Evolutionary conservation across 805 yeast species (phyloP).

Genomic region (Saturnispora saitoi): DNA sequence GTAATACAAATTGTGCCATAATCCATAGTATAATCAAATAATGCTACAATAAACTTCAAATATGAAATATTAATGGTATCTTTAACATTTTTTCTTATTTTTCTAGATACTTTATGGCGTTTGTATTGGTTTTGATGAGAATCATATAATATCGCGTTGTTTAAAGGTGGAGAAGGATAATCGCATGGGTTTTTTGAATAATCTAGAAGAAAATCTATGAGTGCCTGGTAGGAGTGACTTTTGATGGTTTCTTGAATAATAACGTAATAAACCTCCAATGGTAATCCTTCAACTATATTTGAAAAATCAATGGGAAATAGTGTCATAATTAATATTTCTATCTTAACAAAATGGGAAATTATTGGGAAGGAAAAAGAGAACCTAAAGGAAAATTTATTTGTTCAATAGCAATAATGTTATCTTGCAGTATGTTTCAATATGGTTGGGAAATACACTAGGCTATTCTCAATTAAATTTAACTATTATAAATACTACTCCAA

Average conservation of each 20-base stretch:
- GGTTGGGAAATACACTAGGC: no score
- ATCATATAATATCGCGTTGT: not conserved
- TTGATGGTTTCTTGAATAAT: not conserved
- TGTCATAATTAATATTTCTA: not conserved
- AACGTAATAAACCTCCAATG: not conserved
- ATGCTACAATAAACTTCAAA: not conserved
- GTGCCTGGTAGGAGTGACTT: not conserved
- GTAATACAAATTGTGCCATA: conserved; percentile 5
- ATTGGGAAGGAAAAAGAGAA: not conserved
- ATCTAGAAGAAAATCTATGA: conserved; percentile 4
- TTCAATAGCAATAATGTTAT: no score
- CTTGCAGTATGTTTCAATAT: no score
- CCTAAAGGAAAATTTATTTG: not conserved
- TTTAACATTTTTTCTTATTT: not conserved
- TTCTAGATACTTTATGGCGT: not conserved
- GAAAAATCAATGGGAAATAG: not conserved
- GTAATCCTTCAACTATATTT: not conserved
- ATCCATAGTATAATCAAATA: conserved; percentile 6
- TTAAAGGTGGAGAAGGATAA: not conserved
- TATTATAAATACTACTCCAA: no score
- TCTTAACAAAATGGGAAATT: not conserved
- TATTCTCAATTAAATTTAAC: no score
- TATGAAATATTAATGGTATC: not conserved
- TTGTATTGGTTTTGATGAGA: not conserved
- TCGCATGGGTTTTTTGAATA: not conserved